A percentile compares a stretch with the other conserved stretches of the same genome.
phyloP scores from a whole-genome alignment of 108 stramenopile genomes.

The Chaetoceros tenuissimus region DNA sequence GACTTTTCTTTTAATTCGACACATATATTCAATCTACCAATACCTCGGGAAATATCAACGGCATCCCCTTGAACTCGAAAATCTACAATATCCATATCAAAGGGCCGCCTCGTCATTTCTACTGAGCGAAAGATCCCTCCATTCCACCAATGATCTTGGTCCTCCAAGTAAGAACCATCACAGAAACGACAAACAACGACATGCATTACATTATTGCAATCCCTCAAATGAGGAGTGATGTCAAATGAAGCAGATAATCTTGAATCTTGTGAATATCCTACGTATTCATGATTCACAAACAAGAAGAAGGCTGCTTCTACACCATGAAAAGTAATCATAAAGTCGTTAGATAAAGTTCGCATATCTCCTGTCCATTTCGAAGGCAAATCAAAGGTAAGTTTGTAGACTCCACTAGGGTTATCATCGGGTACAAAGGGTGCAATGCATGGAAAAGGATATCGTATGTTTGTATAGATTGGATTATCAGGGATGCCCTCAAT shows the following conservation, averaged over 20 bases:
- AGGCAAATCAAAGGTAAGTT: conserved; percentile 34
- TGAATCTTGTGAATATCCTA: conserved; percentile 82
- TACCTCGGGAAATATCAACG: conserved; percentile 8
- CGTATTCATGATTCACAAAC: conserved; percentile 52
- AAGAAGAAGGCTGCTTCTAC: conserved; percentile 74
- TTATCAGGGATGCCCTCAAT: conserved; percentile 25
- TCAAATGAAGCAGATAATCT: conserved; percentile 68
- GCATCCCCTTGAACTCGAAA: conserved; percentile 51
- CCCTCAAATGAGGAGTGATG: conserved; percentile 20
- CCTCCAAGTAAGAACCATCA: conserved; percentile 84
- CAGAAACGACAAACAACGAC: conserved; percentile 77
- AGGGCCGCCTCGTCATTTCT: conserved; percentile 58
- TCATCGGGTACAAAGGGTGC: conserved; percentile 37
- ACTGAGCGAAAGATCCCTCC: conserved; percentile 89
- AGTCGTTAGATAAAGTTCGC: conserved; percentile 1
- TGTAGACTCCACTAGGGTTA: conserved; percentile 83
- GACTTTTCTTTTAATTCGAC: conserved; percentile 5
- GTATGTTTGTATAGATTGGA: conserved; percentile 48
- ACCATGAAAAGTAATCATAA: conserved; percentile 55
- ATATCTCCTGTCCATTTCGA: conserved; percentile 22
- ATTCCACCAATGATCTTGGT: conserved; percentile 98
- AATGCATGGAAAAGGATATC: conserved; percentile 41
- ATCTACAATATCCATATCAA: conserved; percentile 51
- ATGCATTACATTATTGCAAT: conserved; percentile 23
- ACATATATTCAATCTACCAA: not conserved